Evolutionary conservation across 2,329 filamentous ascomycete genomes (phyloP).

Genomic region (Cercospora canescens): DNA sequence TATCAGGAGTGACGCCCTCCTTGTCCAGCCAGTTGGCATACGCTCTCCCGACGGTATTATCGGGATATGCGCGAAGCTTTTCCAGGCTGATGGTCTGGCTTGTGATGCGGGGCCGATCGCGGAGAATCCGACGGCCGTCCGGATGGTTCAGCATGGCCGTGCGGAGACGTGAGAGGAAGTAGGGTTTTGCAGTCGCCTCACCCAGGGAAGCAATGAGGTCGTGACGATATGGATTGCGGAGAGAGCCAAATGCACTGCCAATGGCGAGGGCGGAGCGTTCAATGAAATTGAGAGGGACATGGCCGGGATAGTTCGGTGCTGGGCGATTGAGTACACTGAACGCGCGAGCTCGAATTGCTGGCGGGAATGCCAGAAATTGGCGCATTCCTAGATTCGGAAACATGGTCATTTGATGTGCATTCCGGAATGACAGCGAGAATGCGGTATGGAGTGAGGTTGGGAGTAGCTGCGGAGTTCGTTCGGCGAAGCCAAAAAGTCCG

Average conservation of each 20-base stretch:
- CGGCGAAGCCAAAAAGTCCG: neutral
- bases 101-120: slow-evolving; percentile 83
- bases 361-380: slow-evolving; percentile 32
- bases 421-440: neutral
- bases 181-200: slow-evolving; percentile 90
- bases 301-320: slow-evolving; percentile 82
- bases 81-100: slow-evolving; percentile 68
- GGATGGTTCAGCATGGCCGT: slow-evolving; percentile 83
- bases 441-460: neutral
- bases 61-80: slow-evolving; percentile 69
- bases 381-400: neutral
- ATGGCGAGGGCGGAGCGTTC: slow-evolving; percentile 73
- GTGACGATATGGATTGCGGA: slow-evolving; percentile 75
- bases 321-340: slow-evolving; percentile 88
- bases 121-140: slow-evolving; percentile 87
- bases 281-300: slow-evolving; percentile 79
- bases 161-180: slow-evolving; percentile 90
- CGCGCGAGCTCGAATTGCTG: slow-evolving; percentile 41
- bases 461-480: neutral
- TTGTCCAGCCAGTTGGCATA: slow-evolving; percentile 92
- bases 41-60: slow-evolving; percentile 73
- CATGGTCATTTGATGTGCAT: neutral
- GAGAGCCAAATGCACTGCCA: slow-evolving; percentile 60
- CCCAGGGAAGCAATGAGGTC: slow-evolving; percentile 94
- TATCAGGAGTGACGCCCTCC: slow-evolving; percentile 91